A percentile compares a stretch with the other conserved stretches of the same genome.
Evolutionary conservation across 108 stramenopile genomes (phyloP).

Genomic region (Asterionellopsis glacialis): DNA sequence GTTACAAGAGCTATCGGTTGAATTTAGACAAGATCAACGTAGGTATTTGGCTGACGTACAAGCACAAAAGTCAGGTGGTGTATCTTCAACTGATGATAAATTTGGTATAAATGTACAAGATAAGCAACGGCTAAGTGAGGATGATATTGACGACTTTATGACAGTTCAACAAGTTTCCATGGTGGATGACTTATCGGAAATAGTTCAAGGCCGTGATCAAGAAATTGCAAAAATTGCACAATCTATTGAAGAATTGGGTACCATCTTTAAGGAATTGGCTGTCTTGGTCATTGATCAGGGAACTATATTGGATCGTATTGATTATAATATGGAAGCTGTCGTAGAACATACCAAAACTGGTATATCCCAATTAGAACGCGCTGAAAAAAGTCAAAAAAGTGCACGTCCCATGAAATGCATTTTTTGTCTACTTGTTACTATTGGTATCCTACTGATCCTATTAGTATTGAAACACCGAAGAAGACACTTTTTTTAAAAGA

Average conservation of each 20-base stretch:
- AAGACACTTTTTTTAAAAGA: neutral
- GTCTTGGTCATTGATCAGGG: conserved; percentile 99
- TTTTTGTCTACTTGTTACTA: conserved; percentile 63
- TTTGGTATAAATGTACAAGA: conserved; percentile 75
- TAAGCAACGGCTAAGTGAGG: conserved; percentile 19
- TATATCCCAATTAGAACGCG: conserved; percentile 93
- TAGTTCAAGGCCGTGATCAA: conserved; percentile 82
- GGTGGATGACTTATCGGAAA: conserved; percentile 78
- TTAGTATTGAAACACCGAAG: conserved; percentile 78
- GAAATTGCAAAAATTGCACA: conserved; percentile 94
- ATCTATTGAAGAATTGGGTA: conserved; percentile 94
- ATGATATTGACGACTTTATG: conserved; percentile 42
- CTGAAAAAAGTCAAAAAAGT: conserved; percentile 95
- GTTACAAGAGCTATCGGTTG: conserved; percentile 85
- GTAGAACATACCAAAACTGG: conserved; percentile 98
- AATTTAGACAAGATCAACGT: conserved; percentile 92
- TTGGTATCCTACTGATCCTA: conserved; percentile 76
- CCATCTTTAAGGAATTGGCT: conserved; percentile 98
- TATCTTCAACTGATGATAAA: conserved; percentile 46
- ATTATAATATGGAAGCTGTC: conserved; percentile 99
- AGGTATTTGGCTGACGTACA: conserved; percentile 92
- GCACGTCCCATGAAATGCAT: conserved; percentile 95
- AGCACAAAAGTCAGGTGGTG: conserved; percentile 82
- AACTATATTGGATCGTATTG: conserved; percentile 99
- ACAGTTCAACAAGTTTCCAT: conserved; percentile 72